Percentiles rank a stretch among this genome's conserved stretches.
These are phyloP conservation scores for Sporothrix phasma DNA, from an alignment of 2,329 filamentous ascomycete species.

Conservation along the genomic window DNA sequence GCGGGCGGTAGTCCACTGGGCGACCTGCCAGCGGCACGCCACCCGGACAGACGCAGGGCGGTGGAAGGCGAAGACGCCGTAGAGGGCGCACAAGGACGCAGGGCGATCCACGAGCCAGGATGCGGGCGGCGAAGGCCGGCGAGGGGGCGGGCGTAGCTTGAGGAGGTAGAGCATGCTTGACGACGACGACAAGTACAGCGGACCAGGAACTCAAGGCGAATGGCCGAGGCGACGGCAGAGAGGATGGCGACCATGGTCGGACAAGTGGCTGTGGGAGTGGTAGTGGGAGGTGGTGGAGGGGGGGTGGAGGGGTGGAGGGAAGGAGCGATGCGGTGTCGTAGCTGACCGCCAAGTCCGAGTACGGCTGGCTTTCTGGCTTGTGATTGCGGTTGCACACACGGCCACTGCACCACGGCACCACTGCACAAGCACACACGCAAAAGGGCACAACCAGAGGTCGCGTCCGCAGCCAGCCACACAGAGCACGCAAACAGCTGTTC, in stretches of 20 bases:
- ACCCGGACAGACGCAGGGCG: constrained; percentile 57
- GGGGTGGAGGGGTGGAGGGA: not conserved
- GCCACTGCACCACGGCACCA: no score
- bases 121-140: constrained; percentile 60
- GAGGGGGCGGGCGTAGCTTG: constrained; percentile 46
- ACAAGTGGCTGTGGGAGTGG: not conserved
- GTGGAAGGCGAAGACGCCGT: constrained; percentile 69
- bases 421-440: not conserved
- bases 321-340: not conserved
- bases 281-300: not conserved
- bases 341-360: not conserved
- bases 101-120: constrained; percentile 55
- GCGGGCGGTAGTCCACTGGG: constrained; percentile 77
- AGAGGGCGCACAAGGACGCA: constrained; percentile 53
- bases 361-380: not conserved
- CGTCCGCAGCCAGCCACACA: not conserved
- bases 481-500: no score
- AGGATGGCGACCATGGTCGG: constrained; percentile 1
- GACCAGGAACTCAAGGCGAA: constrained; percentile 38
- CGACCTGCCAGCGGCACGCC: constrained; percentile 52
- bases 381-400: not conserved
- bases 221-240: constrained; percentile 19
- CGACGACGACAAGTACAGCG: constrained; percentile 42
- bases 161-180: constrained; percentile 52
- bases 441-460: not conserved